Conservation (phyloP, 73 alveolate genomes). For the Paramecium caudatum region DNA sequence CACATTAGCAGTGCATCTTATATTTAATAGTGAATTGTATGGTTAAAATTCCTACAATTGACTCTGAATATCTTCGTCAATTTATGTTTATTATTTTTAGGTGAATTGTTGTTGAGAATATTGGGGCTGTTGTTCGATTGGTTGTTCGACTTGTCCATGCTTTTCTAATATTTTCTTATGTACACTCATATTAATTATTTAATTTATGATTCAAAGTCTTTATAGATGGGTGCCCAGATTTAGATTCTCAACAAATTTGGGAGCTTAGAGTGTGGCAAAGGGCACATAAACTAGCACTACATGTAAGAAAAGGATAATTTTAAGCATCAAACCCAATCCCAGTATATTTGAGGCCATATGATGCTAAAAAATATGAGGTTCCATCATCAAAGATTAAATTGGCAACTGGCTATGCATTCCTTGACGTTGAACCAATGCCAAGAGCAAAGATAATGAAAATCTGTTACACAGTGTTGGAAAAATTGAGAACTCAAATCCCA, state of each 20-base stretch:
- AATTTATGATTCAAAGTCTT: not conserved
- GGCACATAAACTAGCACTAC: not conserved
- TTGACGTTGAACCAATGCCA: constrained; percentile 79
- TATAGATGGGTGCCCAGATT: constrained; percentile 52
- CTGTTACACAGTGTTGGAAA: constrained; percentile 68
- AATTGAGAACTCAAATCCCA: constrained; percentile 67
- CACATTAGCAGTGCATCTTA: constrained; percentile 9
- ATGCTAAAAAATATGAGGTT: constrained; percentile 74
- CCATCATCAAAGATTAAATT: constrained; percentile 69
- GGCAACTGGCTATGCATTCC: constrained; percentile 74
- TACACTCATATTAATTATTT: constrained; percentile 41
- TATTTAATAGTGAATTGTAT: not conserved
- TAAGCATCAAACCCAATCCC: constrained; percentile 39
- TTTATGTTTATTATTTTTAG: not conserved
- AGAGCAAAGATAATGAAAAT: constrained; percentile 75
- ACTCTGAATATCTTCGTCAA: not conserved
- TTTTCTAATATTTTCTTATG: constrained; percentile 56
- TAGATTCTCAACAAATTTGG: not conserved
- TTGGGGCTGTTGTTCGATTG: too few relatives aligned
- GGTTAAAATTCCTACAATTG: not conserved
- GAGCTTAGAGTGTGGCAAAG: not conserved
- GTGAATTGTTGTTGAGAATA: too few relatives aligned
- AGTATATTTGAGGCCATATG: constrained; percentile 71
- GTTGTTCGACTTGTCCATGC: constrained; percentile 4
- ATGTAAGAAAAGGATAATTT: not conserved